Evolutionary conservation across 2,329 filamentous ascomycete species (phyloP).

Genomic region (Rutstroemia sp.): DNA sequence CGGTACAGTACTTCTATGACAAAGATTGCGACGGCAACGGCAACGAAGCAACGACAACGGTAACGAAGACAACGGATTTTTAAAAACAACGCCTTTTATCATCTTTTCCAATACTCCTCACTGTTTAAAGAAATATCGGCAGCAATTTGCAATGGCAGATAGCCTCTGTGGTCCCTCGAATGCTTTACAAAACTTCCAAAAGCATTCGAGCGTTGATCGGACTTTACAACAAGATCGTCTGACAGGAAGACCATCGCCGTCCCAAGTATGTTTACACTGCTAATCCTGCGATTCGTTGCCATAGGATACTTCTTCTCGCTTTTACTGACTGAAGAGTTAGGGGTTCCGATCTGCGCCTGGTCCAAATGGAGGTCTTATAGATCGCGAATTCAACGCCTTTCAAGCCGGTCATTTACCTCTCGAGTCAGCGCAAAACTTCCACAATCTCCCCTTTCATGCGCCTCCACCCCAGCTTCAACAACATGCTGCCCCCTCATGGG

Average conservation of each 20-base stretch:
- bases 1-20: too few species aligned
- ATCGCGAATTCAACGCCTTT: slow-evolving; percentile 64
- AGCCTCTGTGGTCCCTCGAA: slow-evolving; percentile 66
- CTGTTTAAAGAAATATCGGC: background rate
- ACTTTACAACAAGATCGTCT: slow-evolving; percentile 66
- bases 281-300: background rate
- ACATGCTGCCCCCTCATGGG: slow-evolving; percentile 26
- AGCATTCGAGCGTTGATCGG: slow-evolving; percentile 58
- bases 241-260: slow-evolving; percentile 42
- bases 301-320: background rate
- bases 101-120: background rate
- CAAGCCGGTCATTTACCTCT: slow-evolving; percentile 43
- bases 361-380: slow-evolving; percentile 46
- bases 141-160: slow-evolving; percentile 49
- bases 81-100: background rate
- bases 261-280: slow-evolving; percentile 40
- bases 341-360: slow-evolving; percentile 52
- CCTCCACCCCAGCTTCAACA: slow-evolving; percentile 14
- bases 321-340: slow-evolving; percentile 33
- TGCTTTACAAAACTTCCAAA: slow-evolving; percentile 63
- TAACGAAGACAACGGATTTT: background rate
- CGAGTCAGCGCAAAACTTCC: slow-evolving; percentile 21
- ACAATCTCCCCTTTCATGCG: slow-evolving; percentile 16
- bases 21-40: too few species aligned
- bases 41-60: too few species aligned